A percentile compares a stretch with the other conserved stretches of the same genome.
phyloP scores from a whole-genome alignment of 208 protist genomes.

The Acanthamoeba sp. region DNA sequence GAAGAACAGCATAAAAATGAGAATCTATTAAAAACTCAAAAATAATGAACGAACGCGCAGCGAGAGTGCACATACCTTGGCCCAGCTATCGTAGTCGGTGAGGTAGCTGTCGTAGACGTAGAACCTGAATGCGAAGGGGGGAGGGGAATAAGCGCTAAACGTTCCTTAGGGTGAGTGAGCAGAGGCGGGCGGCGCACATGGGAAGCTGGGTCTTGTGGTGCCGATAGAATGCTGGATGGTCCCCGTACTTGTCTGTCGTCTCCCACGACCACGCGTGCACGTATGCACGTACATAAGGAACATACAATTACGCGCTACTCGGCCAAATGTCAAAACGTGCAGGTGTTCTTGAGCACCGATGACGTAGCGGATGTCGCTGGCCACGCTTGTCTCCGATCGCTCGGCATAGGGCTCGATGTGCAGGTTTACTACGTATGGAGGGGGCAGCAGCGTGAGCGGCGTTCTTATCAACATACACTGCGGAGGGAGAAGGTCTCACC shows the following conservation, averaged over 20 bases:
- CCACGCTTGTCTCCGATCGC: background rate
- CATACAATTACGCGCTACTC: too few species aligned
- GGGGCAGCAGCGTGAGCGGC: too few species aligned
- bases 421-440: background rate
- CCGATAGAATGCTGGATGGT: conserved; percentile 72
- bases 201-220: conserved; percentile 28
- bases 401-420: conserved; percentile 38
- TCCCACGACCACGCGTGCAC: too few species aligned
- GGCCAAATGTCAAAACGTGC: too few species aligned
- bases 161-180: too few species aligned
- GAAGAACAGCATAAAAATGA: background rate
- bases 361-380: conserved; percentile 2
- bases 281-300: too few species aligned
- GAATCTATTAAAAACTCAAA: background rate
- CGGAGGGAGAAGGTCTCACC: background rate
- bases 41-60: background rate
- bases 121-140: background rate
- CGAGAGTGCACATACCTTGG: background rate
- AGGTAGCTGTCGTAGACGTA: conserved; percentile 87
- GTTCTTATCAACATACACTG: background rate
- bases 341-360: conserved; percentile 17
- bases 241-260: conserved; percentile 65
- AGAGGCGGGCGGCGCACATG: background rate
- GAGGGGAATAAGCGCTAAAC: background rate
- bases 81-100: conserved; percentile 78